Evolutionary conservation across 2,329 filamentous ascomycete species (phyloP).

Genomic region (Cryphonectria radicalis): DNA sequence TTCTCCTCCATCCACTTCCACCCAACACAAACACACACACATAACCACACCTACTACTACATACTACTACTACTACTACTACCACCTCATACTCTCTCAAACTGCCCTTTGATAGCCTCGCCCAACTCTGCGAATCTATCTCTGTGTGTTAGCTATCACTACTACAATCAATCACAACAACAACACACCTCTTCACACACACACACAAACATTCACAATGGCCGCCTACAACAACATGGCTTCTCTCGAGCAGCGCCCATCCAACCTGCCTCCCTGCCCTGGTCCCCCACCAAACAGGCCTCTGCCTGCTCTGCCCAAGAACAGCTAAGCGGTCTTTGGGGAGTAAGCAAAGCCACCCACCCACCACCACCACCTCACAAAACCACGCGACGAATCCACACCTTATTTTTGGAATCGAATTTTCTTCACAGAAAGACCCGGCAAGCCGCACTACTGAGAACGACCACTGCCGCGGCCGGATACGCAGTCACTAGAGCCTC

Average conservation of each 20-base stretch:
- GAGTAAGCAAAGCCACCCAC: neutral
- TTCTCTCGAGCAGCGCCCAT: slow-evolving; percentile 55
- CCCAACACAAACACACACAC: neutral
- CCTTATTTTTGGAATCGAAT: slow-evolving; percentile 6
- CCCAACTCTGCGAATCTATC: neutral
- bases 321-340: slow-evolving; percentile 47
- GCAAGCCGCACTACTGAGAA: slow-evolving; percentile 11
- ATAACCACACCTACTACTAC: neutral
- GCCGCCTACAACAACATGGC: slow-evolving; percentile 29
- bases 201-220: slow-evolving; percentile 24
- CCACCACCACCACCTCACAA: neutral
- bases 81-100: neutral
- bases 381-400: slow-evolving; percentile 14
- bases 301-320: slow-evolving; percentile 68
- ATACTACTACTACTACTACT: neutral
- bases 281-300: slow-evolving; percentile 67
- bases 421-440: neutral
- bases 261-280: slow-evolving; percentile 69
- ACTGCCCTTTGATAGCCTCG: neutral
- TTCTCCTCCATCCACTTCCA: neutral
- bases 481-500: slow-evolving; percentile 9
- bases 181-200: neutral
- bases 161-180: neutral
- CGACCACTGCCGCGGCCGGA: slow-evolving; percentile 16
- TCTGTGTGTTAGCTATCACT: neutral